phyloP scores from a whole-genome alignment of 2,329 filamentous ascomycete species.

The Penicillium janthinellum region DNA sequence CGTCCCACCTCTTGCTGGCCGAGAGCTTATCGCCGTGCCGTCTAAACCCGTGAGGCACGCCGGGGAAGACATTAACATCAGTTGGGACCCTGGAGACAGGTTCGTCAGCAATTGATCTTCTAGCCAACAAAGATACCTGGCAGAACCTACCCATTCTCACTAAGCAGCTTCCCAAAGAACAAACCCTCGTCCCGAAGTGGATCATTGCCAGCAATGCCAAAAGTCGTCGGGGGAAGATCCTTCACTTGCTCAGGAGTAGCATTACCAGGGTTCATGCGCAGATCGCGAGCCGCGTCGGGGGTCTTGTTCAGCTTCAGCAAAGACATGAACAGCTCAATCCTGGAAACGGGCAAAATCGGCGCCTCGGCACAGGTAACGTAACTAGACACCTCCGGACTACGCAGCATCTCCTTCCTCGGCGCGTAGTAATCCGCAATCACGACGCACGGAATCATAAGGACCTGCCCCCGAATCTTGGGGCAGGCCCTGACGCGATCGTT shows the following conservation, averaged over 20 bases:
- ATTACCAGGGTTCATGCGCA: slow-evolving; percentile 45
- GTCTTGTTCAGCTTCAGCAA: slow-evolving; percentile 29
- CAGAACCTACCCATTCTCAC: slow-evolving; percentile 46
- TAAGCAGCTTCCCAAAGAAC: slow-evolving; percentile 48
- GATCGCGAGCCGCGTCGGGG: slow-evolving; percentile 32
- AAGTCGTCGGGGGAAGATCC: slow-evolving; percentile 48
- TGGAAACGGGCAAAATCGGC: slow-evolving; percentile 50
- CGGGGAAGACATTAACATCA: slow-evolving; percentile 52
- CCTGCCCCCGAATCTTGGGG: slow-evolving; percentile 51
- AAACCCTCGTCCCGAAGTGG: slow-evolving; percentile 54
- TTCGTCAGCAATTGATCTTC: not conserved
- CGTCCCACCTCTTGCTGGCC: slow-evolving; percentile 33
- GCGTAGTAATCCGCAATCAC: slow-evolving; percentile 40
- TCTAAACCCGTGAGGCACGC: slow-evolving; percentile 57
- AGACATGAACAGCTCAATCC: slow-evolving; percentile 37
- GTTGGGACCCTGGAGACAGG: slow-evolving; percentile 48
- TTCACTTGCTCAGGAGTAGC: slow-evolving; percentile 35
- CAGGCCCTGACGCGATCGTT: slow-evolving; percentile 21
- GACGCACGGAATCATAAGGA: slow-evolving; percentile 55
- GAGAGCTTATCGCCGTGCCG: slow-evolving; percentile 30
- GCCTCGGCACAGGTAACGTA: slow-evolving; percentile 52
- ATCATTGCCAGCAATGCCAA: slow-evolving; percentile 52
- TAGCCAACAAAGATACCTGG: not conserved
- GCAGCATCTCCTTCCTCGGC: slow-evolving; percentile 39
- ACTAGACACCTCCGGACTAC: slow-evolving; percentile 46